These are phyloP conservation scores for Scleroderma citrinum DNA, from an alignment of 768 basidiomycete species.

Conservation along the genomic window DNA sequence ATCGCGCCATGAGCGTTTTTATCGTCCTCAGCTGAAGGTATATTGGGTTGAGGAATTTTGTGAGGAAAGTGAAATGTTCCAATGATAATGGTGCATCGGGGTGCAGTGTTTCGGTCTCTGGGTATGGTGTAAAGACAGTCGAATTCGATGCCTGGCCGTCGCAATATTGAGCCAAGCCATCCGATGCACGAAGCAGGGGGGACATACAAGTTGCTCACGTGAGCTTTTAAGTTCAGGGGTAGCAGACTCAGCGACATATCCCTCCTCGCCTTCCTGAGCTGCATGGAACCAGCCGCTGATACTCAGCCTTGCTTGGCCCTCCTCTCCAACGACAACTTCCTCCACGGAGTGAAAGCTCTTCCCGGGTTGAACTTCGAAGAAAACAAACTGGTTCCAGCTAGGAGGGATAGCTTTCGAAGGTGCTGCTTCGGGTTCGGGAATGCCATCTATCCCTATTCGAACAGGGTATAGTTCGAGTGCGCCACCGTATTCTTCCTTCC, in stretches of 20 bases:
- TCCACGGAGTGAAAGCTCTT: constrained; percentile 95
- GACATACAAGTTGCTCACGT: constrained; percentile 85
- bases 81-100: constrained; percentile 50
- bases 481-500: constrained; percentile 90
- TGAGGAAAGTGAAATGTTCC: constrained; percentile 65
- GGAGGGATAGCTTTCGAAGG: constrained; percentile 69
- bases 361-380: constrained; percentile 92
- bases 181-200: constrained; percentile 7
- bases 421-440: constrained; percentile 57
- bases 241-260: constrained; percentile 53
- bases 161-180: constrained; percentile 7
- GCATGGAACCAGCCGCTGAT: constrained; percentile 98
- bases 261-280: constrained; percentile 86
- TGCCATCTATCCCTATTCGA: constrained; percentile 46
- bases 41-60: constrained; percentile 80
- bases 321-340: constrained; percentile 81
- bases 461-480: constrained; percentile 91
- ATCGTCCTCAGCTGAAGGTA: constrained; percentile 84
- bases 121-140: constrained; percentile 53
- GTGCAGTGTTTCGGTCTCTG: constrained; percentile 43
- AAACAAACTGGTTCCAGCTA: constrained; percentile 85
- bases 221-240: constrained; percentile 62
- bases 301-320: constrained; percentile 70
- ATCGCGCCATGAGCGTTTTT: constrained; percentile 70
- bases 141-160: constrained; percentile 51